Conservation (phyloP, 1,284 basidiomycete species). For the Pascua guehoae region DNA sequence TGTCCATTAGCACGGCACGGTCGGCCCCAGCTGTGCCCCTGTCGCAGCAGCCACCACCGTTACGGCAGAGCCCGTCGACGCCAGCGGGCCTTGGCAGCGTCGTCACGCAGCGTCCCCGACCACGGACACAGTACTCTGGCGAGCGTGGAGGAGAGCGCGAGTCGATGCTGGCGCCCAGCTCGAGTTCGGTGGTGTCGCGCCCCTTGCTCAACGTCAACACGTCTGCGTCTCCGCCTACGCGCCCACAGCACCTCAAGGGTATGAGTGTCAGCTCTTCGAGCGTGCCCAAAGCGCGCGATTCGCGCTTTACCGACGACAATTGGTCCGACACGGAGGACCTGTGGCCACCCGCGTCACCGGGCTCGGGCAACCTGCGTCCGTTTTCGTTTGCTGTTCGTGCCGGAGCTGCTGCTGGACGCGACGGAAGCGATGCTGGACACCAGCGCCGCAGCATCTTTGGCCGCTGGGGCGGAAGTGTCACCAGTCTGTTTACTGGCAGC, state of each 20-base stretch:
- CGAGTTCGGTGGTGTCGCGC: conserved; percentile 2
- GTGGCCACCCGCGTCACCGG: conserved; percentile 34
- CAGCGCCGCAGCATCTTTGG: conserved; percentile 53
- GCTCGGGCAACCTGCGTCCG: conserved; percentile 33
- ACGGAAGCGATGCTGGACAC: conserved; percentile 26
- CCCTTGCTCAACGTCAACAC: conserved; percentile 7
- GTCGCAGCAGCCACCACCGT: conserved; percentile 4
- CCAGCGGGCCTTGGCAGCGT: conserved; percentile 33
- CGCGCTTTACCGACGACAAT: conserved; percentile 12
- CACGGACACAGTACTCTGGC: conserved; percentile 38
- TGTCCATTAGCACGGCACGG: conserved; percentile 18
- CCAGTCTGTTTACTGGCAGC: conserved; percentile 76
- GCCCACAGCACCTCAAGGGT: conserved; percentile 14
- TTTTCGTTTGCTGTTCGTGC: conserved; percentile 49
- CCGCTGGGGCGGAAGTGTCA: conserved; percentile 63
- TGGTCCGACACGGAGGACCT: conserved; percentile 33
- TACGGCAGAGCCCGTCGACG: conserved; percentile 41
- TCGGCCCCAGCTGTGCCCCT: conserved; percentile 5
- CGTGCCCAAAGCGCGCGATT: conserved; percentile 15
- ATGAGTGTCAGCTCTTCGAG: conserved; percentile 9
- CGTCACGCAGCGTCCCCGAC: conserved; percentile 20
- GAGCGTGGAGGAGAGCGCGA: conserved; percentile 26
- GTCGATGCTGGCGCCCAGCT: conserved; percentile 3
- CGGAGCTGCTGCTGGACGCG: conserved; percentile 34
- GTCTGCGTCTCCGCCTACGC: conserved; percentile 2